These are phyloP conservation scores for Neopestalotiopsis sp. DNA, from an alignment of 2,329 filamentous ascomycete genomes.

Conservation along the genomic window DNA sequence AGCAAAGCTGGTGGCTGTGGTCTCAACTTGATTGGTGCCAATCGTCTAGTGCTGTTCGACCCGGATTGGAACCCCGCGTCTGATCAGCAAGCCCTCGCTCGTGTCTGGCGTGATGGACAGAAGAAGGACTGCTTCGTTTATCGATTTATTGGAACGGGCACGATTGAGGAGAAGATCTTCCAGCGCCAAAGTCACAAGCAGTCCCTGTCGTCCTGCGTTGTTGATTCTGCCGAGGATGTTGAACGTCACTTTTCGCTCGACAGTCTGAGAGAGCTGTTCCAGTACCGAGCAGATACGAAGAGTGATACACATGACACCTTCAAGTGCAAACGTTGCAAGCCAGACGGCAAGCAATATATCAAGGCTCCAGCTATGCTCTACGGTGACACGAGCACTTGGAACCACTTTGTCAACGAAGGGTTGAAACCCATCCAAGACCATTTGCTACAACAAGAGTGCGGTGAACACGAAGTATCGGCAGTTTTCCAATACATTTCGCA, in stretches of 20 bases:
- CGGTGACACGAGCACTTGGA: slow-evolving; percentile 99
- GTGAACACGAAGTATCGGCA: slow-evolving; percentile 81
- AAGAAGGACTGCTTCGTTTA: slow-evolving; percentile 99
- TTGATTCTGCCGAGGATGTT: slow-evolving; percentile 95
- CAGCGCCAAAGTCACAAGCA: slow-evolving; percentile 98
- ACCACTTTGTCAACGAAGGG: slow-evolving; percentile 87
- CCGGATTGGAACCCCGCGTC: slow-evolving; percentile 98
- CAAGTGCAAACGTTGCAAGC: slow-evolving; percentile 94
- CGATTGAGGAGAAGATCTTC: slow-evolving; percentile 99
- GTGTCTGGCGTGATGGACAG: slow-evolving; percentile 98
- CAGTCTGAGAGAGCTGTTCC: slow-evolving; percentile 89
- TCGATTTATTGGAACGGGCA: slow-evolving; percentile 97
- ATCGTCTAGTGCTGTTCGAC: slow-evolving; percentile 88
- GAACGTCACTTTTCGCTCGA: slow-evolving; percentile 96
- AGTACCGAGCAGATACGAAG: slow-evolving; percentile 82
- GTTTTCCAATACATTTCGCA: slow-evolving; percentile 99
- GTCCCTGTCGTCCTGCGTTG: slow-evolving; percentile 92
- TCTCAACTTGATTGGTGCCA: slow-evolving; percentile 80
- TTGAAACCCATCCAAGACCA: slow-evolving; percentile 88
- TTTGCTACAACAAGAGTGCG: slow-evolving; percentile 83
- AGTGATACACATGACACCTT: slow-evolving; percentile 99
- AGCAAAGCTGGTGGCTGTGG: slow-evolving; percentile 97
- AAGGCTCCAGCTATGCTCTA: slow-evolving; percentile 96
- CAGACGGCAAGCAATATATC: slow-evolving; percentile 83
- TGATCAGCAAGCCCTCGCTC: slow-evolving; percentile 93